Evolutionary conservation across 768 basidiomycete species (phyloP), one percentile per base, ranked within the genome.

Genomic region (Tephrocybe sp.): DNA sequence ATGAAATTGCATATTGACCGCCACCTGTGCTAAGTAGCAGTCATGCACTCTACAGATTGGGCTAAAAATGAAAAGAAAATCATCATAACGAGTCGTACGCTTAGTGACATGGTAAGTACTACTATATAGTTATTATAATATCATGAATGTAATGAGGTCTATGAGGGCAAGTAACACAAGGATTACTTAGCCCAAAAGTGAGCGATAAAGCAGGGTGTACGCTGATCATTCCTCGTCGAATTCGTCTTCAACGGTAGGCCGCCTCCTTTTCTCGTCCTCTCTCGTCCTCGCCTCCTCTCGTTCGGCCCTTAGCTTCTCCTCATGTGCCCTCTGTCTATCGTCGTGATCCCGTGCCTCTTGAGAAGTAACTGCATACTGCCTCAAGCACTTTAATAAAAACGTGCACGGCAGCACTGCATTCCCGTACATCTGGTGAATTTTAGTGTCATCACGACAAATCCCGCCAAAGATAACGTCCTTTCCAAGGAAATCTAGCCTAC

Each of bases 401-500:
- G 78, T 78, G 65, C 82, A 81, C 33, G 87, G 82, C 17, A 82
- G 59, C 14, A 67, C 62, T 46, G 71, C 26, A 7, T 3, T 80
- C 44, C 75, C 76, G 51, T 76, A 75, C 2, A 76, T 55, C 12
- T 70, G 71, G 59, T 62, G 66, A 41, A 83, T 72, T 23, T 72
- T 58, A 9, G 62, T 47, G 9, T 80, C 76, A 59, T 82, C 77
- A 14, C 60, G 19, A 48, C 67, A 69, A 32, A 90, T 64, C 8
- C 89, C 89, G 1, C 82, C 87, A 56, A 80, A 91, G 66, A 79
- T 74, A 30, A 80, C 80, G 46, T 78, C 63, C 42, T 69, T 64
- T 6, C 80, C 72, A 30, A 92, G 70, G 71, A 79, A 90, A 60
- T 92, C 89, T 47, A 87, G 68, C 47, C 83, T 69, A 55, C 80